Conservation (phyloP, 768 basidiomycete species). For the Rhodotorula toruloides region DNA sequence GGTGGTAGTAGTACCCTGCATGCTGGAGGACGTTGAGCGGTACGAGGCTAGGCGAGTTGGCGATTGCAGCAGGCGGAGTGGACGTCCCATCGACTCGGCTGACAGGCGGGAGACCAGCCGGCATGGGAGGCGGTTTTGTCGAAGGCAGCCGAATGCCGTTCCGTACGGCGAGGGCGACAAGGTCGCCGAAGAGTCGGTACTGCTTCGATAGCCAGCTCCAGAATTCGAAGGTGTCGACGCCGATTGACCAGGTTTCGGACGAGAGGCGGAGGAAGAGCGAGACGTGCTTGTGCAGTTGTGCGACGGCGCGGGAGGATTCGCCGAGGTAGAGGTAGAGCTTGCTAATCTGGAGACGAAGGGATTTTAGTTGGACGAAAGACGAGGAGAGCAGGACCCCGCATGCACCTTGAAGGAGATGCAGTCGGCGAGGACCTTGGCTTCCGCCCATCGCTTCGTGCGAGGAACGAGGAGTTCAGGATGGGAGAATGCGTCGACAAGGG, state of each 20-base stretch:
- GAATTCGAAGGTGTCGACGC: conserved; percentile 91
- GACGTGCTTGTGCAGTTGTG: conserved; percentile 78
- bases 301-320: conserved; percentile 71
- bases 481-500: conserved; percentile 78
- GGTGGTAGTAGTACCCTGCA: conserved; percentile 86
- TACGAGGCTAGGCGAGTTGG: conserved; percentile 53
- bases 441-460: conserved; percentile 94
- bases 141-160: too few species aligned
- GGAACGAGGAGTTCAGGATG: conserved; percentile 76
- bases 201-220: conserved; percentile 96
- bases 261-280: conserved; percentile 73
- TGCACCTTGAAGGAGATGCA: conserved; percentile 80
- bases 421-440: conserved; percentile 93
- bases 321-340: conserved; percentile 88
- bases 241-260: conserved; percentile 88
- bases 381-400: background rate
- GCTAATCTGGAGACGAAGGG: conserved; percentile 58
- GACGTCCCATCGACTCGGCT: background rate
- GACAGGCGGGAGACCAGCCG: conserved; percentile 38
- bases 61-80: conserved; percentile 23
- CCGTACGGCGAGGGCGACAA: conserved; percentile 68
- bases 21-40: conserved; percentile 80
- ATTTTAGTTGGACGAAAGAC: background rate
- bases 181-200: conserved; percentile 85
- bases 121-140: conserved; percentile 42